Base-by-base conservation (phyloP, 2,329 filamentous ascomycete genomes). In the Colletotrichum gigasporum region DNA sequence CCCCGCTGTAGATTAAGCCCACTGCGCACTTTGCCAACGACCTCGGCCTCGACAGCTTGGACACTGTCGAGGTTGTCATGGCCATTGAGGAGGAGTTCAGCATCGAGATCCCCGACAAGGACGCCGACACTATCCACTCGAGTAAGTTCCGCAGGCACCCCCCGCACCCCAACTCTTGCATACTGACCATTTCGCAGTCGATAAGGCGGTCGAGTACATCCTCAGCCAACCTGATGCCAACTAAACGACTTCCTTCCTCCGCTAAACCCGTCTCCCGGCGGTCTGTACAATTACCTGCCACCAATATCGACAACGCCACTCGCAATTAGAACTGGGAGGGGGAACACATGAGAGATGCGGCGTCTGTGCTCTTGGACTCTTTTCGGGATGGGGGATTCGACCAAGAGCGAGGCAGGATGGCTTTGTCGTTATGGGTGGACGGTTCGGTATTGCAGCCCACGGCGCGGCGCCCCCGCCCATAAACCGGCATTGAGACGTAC, bases 31-130 rank as follows among this genome's bases (percentile, higher is more conserved):
- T 99, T 83, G 87, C 93, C 77, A 98, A 97, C 80, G 95, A 99
- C 82, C 91, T 99, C 69, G 96, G 94, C 70, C 86, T 99, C 74
- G 96, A 99, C 85, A 96, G 92, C 83, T 88, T 99, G 80, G 96
- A 99, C 80, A 97, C 96, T 69, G 96, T 99, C 69, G 96, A 99
- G 87, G 96, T 99, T 71, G 96, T 99, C 74, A 99, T 99, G 96
- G 96, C 96, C 71, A 98, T 99, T 82, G 96, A 99, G 88, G 96
- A 99, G 90, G 85, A 90, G 75, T 89, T 90, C 76, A 88, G 93
- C 91, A 96, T 97, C 79, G 94, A 97, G 87, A 97, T 97, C 75
- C 94, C 94, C 72, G 94, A 97, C 84, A 97, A 97, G 88, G 93
- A 97, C 77, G 94, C 94, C 71, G 94, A 97, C 80, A 85, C 87